Evolutionary conservation across 2,329 filamentous ascomycete species (phyloP).

Genomic region (Achaetomium macrosporum): DNA sequence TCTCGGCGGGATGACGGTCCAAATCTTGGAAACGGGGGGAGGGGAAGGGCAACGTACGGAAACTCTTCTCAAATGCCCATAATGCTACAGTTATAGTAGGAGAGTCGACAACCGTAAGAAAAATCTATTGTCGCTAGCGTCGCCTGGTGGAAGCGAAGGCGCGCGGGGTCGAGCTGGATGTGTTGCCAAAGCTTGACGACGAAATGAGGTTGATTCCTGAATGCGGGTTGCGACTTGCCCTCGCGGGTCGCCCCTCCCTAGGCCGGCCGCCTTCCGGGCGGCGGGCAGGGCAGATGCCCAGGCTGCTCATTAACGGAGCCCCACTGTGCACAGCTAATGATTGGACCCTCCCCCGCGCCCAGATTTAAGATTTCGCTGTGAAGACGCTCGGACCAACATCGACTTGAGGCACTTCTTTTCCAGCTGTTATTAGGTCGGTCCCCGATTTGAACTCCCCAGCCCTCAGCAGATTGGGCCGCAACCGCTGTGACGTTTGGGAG

Average conservation of each 20-base stretch:
- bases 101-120: slow-evolving; percentile 9
- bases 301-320: neutral
- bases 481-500: neutral
- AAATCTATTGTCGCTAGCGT: slow-evolving; percentile 13
- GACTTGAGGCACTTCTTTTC: too few species aligned
- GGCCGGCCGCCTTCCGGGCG: neutral
- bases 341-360: neutral
- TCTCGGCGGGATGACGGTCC: neutral
- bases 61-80: slow-evolving; percentile 22
- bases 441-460: neutral
- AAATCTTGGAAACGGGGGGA: slow-evolving; percentile 1
- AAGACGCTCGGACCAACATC: neutral
- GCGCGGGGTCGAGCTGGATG: neutral
- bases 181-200: slow-evolving; percentile 13
- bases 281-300: neutral
- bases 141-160: neutral
- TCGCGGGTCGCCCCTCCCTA: neutral
- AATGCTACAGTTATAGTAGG: slow-evolving; percentile 25
- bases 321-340: neutral
- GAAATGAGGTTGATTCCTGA: slow-evolving; percentile 15
- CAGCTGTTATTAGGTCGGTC: neutral
- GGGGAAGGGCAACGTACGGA: slow-evolving; percentile 20
- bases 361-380: neutral
- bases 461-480: neutral
- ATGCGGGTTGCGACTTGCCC: neutral